Conservation (phyloP, 2,329 filamentous ascomycete genomes). For the Diplodia seriata region DNA sequence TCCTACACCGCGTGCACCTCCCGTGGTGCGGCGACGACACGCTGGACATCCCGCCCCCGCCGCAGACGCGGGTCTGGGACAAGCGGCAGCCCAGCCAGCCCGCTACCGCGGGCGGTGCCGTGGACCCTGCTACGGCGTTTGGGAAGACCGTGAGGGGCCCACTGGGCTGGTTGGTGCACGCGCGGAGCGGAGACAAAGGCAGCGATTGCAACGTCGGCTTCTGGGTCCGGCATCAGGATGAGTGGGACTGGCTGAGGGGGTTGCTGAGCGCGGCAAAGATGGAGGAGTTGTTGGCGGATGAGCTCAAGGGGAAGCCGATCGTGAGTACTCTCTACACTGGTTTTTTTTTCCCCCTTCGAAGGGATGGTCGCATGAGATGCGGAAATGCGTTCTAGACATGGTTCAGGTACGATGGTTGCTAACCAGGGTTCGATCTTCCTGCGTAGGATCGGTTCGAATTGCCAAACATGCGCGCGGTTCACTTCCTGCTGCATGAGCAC, state of each 20-base stretch:
- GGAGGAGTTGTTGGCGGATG: conserved; percentile 40
- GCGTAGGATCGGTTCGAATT: conserved; percentile 48
- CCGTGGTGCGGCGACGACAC: conserved; percentile 39
- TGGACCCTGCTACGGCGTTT: conserved; percentile 39
- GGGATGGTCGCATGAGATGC: background rate
- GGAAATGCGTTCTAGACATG: background rate
- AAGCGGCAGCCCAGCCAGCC: conserved; percentile 46
- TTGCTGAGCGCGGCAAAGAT: conserved; percentile 41
- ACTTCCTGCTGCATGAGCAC: conserved; percentile 56
- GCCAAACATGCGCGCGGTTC: conserved; percentile 48
- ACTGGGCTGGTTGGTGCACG: conserved; percentile 48
- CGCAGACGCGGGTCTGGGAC: conserved; percentile 42
- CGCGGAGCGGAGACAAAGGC: conserved; percentile 47
- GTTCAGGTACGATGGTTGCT: background rate
- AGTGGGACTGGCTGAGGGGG: conserved; percentile 44
- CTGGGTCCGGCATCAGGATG: conserved; percentile 45
- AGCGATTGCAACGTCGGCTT: conserved; percentile 48
- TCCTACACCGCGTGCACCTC: conserved; percentile 41
- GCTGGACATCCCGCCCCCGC: conserved; percentile 45
- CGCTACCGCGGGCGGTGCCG: conserved; percentile 2
- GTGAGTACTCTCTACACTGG: conserved; percentile 15
- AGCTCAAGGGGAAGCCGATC: conserved; percentile 40
- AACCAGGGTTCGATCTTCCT: background rate
- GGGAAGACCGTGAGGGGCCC: conserved; percentile 48
- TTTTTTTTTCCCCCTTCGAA: background rate